Evolutionary conservation across 345 rosid genomes (phyloP), one percentile per base, ranked within the genome.

Genomic region (Combretum micranthum): DNA sequence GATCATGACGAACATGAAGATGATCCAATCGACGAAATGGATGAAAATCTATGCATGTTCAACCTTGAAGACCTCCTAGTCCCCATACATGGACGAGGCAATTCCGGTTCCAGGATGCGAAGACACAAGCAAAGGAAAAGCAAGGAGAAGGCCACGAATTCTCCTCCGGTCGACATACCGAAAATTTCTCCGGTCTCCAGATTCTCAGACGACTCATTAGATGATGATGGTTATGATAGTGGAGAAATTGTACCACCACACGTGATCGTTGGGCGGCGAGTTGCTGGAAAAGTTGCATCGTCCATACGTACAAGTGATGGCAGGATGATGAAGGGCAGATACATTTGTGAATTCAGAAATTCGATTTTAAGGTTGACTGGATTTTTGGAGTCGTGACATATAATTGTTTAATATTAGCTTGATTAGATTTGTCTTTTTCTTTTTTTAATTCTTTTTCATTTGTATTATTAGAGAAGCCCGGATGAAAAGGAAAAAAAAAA

Each of bases 351-450:
- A 59, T 91, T 87, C 25, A 73, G 97, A 59, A 83, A 91, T 74
- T 77, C 91, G 14, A 64, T 91, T 72, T 87, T 91, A 39, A 73
- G 91, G 61, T 71, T 83, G 87, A 90, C 97, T 23, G 97, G 96
- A 20, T 87, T 85, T 72, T 70, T 90, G 71, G 96, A 91, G 77
- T 69, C 80, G 15, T 84, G 67, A 64, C 43, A 19, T 32, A 32
- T 32, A 11, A 11, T 7, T 5, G 39, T 3, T 32, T 11, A 32
- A 25, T 3, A 32, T 32, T 3, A 32, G 39, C 39, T 3, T 32
- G 1, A 0, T 7, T 4, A 0, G 39, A 7, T 5, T 32, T 32
- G n/a, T n/a, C 9, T 32, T 20, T 2, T 9, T 12, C 12, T 45
- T 37, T 14, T 11, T 17, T 20, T 44, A 45, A 23, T 25, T 14